Conservation (phyloP, 2,329 filamentous ascomycete genomes). For the Raffaelea albimanens region DNA sequence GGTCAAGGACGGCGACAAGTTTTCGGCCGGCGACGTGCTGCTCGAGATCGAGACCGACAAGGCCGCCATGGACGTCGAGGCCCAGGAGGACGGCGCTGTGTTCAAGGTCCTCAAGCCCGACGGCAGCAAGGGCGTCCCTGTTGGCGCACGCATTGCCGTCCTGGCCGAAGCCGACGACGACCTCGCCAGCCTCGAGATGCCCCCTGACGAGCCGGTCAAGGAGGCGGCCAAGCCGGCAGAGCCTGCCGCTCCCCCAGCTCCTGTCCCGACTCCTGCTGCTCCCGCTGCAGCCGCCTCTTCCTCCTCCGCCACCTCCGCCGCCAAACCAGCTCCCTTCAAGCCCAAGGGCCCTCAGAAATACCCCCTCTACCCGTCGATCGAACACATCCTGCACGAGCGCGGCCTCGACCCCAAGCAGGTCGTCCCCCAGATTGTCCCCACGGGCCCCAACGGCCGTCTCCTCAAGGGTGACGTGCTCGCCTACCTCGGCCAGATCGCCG, state of each 20-base stretch:
- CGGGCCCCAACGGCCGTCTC: slow-evolving; percentile 77
- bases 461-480: slow-evolving; percentile 94
- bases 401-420: slow-evolving; percentile 62
- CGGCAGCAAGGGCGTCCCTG: slow-evolving; percentile 66
- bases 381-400: slow-evolving; percentile 70
- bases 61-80: slow-evolving; percentile 90
- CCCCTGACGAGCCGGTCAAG: slow-evolving; percentile 49
- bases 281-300: slow-evolving; percentile 2
- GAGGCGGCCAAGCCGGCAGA: slow-evolving; percentile 10
- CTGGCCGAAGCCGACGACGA: slow-evolving; percentile 77
- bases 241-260: not conserved
- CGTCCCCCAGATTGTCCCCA: slow-evolving; percentile 72
- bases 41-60: slow-evolving; percentile 93
- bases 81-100: slow-evolving; percentile 78
- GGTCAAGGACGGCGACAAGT: slow-evolving; percentile 78
- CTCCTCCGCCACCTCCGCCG: slow-evolving; percentile 15
- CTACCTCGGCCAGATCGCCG: slow-evolving; percentile 69
- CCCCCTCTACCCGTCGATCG: slow-evolving; percentile 74
- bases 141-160: slow-evolving; percentile 74
- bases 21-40: slow-evolving; percentile 73
- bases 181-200: slow-evolving; percentile 62
- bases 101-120: slow-evolving; percentile 71
- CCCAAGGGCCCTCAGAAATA: slow-evolving; percentile 54
- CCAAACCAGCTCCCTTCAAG: slow-evolving; percentile 29
- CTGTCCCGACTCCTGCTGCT: not conserved